These are phyloP conservation scores for Babesia microti DNA, from an alignment of 169 alveolate species.

Conservation along the genomic window DNA sequence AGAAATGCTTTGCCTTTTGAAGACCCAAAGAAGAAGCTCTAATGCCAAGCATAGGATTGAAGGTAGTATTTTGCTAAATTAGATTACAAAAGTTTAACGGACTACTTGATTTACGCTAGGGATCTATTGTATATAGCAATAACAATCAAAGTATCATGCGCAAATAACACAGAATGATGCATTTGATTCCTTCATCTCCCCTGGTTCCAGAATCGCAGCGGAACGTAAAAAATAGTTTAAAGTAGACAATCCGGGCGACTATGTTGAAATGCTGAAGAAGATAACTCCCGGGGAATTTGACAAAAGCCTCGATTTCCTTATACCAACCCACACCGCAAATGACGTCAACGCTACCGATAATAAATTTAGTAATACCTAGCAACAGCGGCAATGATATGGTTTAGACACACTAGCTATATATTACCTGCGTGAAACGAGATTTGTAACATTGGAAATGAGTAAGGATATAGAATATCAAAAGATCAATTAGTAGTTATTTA, in stretches of 20 bases:
- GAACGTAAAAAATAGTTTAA: conserved; percentile 2
- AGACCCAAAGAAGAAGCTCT: conserved; percentile 16
- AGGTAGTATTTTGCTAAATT: neutral
- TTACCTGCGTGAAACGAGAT: no score
- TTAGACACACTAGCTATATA: no score
- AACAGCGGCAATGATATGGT: no score
- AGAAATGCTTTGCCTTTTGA: conserved; percentile 9
- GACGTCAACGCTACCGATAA: no score
- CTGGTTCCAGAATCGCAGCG: conserved; percentile 3
- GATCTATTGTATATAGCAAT: conserved; percentile 18
- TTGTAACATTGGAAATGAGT: no score
- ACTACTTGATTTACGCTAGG: conserved; percentile 38
- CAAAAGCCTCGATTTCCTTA: neutral
- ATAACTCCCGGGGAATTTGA: conserved; percentile 12
- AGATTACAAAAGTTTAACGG: conserved; percentile 27
- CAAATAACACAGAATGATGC: neutral
- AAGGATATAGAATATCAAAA: no score
- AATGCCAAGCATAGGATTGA: conserved; percentile 8
- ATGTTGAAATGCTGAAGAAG: conserved; percentile 1
- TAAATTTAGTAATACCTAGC: no score
- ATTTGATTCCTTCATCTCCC: conserved; percentile 1
- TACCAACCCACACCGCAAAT: no score
- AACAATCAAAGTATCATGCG: conserved; percentile 3
- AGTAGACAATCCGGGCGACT: neutral
- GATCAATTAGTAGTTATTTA: no score